Base-by-base conservation (phyloP, 345 rosid genomes). In the Cardamine occulta region DNA sequence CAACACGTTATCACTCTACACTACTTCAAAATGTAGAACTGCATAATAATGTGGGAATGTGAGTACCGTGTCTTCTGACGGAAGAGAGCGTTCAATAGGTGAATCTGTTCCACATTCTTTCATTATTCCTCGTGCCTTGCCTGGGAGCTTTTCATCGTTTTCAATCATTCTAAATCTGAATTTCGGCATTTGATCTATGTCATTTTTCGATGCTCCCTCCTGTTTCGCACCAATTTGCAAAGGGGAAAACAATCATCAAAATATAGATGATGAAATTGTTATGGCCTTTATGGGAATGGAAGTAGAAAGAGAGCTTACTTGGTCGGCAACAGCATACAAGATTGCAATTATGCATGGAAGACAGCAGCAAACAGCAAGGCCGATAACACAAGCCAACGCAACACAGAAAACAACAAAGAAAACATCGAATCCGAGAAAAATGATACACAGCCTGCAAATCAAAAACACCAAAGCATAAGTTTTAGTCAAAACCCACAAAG, bases 311-410 rank as follows among this genome's bases (percentile, higher is more conserved):
- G 66, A 78, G 48, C 15, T 67, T 88, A 92, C 99, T 93, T 92
- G 96, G 76, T 95, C 97, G 2, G 99, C 88, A 72, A 95, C 96
- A 15, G 97, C 99, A 83, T 95, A 95, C 39, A 92, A 75, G 74
- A 95, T 86, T 64, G 97, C 99, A 73, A 95, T 92, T 76, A 95
- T 95, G 74, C 99, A 95, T 21, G 99, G 99, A 78, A 95, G 96
- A 77, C 97, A 89, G 79, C 98, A 93, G 83, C 97, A 93, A 71
- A 93, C 96, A 79, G 98, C 98, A 79, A 91, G 86, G 32, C 98
- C 97, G 37, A 93, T 84, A 76, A 93, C 85, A 79, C 97, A 93
- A 35, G 94, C 98, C 85, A 93, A 78, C 45, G 97, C 98, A 79
- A 93, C 90, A 72, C 98, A 93, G 79, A 91, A 87, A 56, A 91